phyloP scores from a whole-genome alignment of 768 basidiomycete species.

The Exidia glandulosa region DNA sequence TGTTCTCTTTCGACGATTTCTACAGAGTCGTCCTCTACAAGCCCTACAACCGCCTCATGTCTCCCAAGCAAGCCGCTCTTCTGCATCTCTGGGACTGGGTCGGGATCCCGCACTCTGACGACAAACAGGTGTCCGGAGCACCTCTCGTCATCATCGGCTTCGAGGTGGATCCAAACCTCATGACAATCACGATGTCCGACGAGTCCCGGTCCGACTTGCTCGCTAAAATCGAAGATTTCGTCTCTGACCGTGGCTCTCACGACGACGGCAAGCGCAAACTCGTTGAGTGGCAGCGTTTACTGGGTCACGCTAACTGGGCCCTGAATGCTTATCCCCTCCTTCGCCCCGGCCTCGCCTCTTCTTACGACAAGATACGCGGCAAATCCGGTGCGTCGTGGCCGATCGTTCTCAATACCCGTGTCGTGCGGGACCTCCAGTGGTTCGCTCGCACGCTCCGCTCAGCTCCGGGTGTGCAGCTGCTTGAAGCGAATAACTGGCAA shows the following conservation, averaged over 20 bases:
- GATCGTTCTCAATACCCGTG: slow-evolving; percentile 18
- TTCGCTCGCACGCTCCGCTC: slow-evolving; percentile 2
- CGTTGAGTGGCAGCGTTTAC: slow-evolving; percentile 18
- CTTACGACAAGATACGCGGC: slow-evolving; percentile 26
- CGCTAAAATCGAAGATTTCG: slow-evolving; percentile 7
- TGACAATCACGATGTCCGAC: slow-evolving; percentile 19
- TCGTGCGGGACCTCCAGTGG: slow-evolving; percentile 24
- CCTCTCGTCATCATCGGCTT: slow-evolving; percentile 30
- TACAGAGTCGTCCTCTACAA: slow-evolving; percentile 14
- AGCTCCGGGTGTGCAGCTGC: neutral
- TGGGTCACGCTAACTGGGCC: slow-evolving; percentile 29
- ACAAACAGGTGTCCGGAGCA: slow-evolving; percentile 27
- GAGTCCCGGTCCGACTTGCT: slow-evolving; percentile 12
- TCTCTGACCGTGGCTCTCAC: neutral
- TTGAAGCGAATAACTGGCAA: neutral
- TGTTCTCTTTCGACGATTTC: slow-evolving; percentile 11
- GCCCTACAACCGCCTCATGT: slow-evolving; percentile 19
- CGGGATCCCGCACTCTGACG: slow-evolving; percentile 25
- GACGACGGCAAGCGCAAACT: slow-evolving; percentile 10
- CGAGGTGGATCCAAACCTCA: slow-evolving; percentile 21
- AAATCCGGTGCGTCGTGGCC: slow-evolving; percentile 7
- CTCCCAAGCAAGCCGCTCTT: slow-evolving; percentile 22
- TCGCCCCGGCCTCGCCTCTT: slow-evolving; percentile 17
- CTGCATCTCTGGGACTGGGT: slow-evolving; percentile 30
- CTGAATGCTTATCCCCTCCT: slow-evolving; percentile 30